phyloP scores from a whole-genome alignment of 768 basidiomycete genomes.

The Tubosaeta brunneosetosa region DNA sequence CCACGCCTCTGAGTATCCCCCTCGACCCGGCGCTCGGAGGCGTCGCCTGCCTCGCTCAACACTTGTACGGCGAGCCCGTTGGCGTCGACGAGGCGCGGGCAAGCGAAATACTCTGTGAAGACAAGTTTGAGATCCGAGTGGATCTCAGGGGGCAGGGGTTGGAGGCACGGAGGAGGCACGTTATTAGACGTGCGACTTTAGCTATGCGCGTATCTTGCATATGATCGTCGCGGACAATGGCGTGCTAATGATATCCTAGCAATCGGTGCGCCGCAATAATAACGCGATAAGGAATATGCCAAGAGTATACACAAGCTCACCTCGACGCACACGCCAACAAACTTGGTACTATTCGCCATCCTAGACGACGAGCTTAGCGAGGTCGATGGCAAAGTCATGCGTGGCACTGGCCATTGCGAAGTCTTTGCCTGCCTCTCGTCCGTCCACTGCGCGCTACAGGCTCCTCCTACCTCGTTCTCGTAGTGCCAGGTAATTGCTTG shows the following conservation, averaged over 20 bases:
- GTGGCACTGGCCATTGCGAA: no score
- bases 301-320: no score
- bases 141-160: conserved; percentile 57
- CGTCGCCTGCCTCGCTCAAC: conserved; percentile 55
- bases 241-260: background rate
- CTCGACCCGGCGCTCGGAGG: conserved; percentile 75
- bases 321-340: no score
- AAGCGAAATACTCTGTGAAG: conserved; percentile 70
- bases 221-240: background rate
- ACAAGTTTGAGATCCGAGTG: conserved; percentile 82
- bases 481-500: no score
- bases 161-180: conserved; percentile 67
- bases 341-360: no score
- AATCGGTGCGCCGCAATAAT: no score
- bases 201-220: conserved; percentile 66
- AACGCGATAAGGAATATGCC: no score
- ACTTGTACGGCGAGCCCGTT: conserved; percentile 74
- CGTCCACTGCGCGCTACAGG: no score
- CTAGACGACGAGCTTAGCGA: no score
- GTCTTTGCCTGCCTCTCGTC: no score
- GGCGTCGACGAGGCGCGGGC: conserved; percentile 84
- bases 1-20: conserved; percentile 51
- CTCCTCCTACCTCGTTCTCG: no score
- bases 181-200: conserved; percentile 98
- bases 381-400: no score